Base-by-base conservation (phyloP, 129 eudicot genomes). In the Centella asiatica region DNA sequence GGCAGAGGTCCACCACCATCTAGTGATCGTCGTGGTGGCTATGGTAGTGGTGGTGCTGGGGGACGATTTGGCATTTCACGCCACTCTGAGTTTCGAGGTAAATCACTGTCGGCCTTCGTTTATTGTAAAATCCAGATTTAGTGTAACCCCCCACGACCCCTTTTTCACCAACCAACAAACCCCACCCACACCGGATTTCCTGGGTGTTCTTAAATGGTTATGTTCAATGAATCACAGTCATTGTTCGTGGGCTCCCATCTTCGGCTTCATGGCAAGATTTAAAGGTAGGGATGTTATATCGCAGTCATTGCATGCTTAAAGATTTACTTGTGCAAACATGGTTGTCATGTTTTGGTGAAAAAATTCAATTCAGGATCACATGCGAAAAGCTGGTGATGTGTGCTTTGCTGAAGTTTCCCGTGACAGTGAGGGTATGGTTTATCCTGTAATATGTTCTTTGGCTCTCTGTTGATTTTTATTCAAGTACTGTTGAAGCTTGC, bases 221-320 rank as follows among this genome's bases (percentile, higher is more conserved):
- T 7, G 29, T 33, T 53, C 24, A 45, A 27, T 67, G 10, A 26
- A 19, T 33, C 65, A 46, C 76, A 87, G 96, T 92, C 57, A 76
- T 92, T 76, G 90, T 92, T 48, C 88, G 99, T 31, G 86, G 88
- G 65, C 96, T 92, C 39, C 99, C 99, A 40, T 82, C 96, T 50
- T 87, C 99, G 64, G 99, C 99, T 40, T 92, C 99, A 25, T 92
- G 95, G 99, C 99, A 92, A 69, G 99, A 92, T 72, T 76, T 87
- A 72, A 92, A 92, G 96, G 99, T 87, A 44, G 48, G 25, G 11
- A 66, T 51, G 49, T 8, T 70, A 17, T 67, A 62, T 51, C 68
- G 20, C 42, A n/a, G n/a, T n/a, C 12, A 6, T 5, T 10, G 8
- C 17, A 14, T 54, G 13, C n/a, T 42, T 4, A 55, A 46, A 14